Evolutionary conservation across 176 grass and related monocot species (phyloP).

Genomic region (Oryza punctata): DNA sequence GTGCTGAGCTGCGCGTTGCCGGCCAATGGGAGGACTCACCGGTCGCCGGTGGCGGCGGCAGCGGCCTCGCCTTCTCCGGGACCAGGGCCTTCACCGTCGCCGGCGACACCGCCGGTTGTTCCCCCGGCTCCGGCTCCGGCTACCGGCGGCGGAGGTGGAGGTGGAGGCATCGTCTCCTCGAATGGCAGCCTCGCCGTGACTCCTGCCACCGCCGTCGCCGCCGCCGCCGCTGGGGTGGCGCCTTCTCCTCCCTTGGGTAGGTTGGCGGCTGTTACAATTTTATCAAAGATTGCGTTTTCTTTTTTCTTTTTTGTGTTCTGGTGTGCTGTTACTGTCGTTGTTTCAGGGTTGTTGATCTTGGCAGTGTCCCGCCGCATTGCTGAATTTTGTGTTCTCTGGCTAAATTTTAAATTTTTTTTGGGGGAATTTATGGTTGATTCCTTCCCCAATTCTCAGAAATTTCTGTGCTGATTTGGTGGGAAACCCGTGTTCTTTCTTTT

Average conservation of each 20-base stretch:
- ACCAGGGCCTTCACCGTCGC: neutral
- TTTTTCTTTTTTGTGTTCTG: neutral
- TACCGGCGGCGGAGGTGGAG: neutral
- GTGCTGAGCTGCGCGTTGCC: slow-evolving; percentile 22
- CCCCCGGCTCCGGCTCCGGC: neutral
- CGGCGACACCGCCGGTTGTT: neutral
- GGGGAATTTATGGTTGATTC: neutral
- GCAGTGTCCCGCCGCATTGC: neutral
- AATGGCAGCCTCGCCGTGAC: neutral
- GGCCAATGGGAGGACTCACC: slow-evolving; percentile 34
- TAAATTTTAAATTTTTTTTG: neutral
- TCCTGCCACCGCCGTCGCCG: neutral
- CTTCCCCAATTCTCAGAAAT: neutral
- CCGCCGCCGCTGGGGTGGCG: too few species aligned
- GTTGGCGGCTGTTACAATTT: neutral
- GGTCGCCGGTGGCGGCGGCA: neutral
- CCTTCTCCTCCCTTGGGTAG: slow-evolving; percentile 39
- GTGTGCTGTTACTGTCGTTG: slow-evolving; percentile 3
- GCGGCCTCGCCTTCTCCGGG: neutral
- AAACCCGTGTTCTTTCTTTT: neutral
- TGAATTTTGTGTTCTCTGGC: neutral
- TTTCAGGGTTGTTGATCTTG: neutral
- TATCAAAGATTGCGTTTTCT: neutral
- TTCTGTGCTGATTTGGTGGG: slow-evolving; percentile 20
- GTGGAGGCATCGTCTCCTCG: neutral